Base-by-base conservation (phyloP, 306 rosid species). In the Echinosophora koreensis region DNA sequence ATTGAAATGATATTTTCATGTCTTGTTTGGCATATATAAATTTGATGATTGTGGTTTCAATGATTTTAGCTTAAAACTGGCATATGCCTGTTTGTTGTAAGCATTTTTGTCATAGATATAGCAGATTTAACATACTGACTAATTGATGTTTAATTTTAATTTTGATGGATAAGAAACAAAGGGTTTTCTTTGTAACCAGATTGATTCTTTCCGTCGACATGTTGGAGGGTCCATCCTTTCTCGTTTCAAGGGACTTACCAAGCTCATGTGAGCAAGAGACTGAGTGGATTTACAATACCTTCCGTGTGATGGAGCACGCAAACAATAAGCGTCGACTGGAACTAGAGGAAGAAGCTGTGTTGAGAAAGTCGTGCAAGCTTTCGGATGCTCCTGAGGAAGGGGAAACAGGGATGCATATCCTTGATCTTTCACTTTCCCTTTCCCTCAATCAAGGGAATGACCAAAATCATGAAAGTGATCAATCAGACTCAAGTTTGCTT, bases 201-300 rank as follows among this genome's bases (percentile, higher is more conserved):
- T 81, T 76, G 37, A 60, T 82, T 52, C 59, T 71, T 82, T 83
- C 73, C 28, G 17, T 39, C 66, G 69, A 37, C 75, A 89, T 89
- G 92, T 85, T 89, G 89, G 92, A 91, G 84, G 91, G 91, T 80
- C 94, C 90, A 28, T 83, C 94, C 35, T 88, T 80, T 88, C 90
- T 86, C 12, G 80, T 89, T 52, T 85, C 89, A 0, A 89, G 91
- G 87, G 85, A 83, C 75, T 80, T 91, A 62, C 88, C 92, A 0
- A 81, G 86, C 79, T 89, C 91, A 2, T 87, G 89, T 60, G 89
- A 89, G 83, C 85, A 86, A 77, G 97, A 88, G 78, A 91, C 85
- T 67, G 44, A 79, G 83, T 87, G 94, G 97, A 72, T 80, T 73
- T 89, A 91, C 82, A 81, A 79, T 60, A 69, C 85, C 37, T 86